Conservation (phyloP, 495 filamentous ascomycete species). For the Xanthoparmelia taractica region DNA sequence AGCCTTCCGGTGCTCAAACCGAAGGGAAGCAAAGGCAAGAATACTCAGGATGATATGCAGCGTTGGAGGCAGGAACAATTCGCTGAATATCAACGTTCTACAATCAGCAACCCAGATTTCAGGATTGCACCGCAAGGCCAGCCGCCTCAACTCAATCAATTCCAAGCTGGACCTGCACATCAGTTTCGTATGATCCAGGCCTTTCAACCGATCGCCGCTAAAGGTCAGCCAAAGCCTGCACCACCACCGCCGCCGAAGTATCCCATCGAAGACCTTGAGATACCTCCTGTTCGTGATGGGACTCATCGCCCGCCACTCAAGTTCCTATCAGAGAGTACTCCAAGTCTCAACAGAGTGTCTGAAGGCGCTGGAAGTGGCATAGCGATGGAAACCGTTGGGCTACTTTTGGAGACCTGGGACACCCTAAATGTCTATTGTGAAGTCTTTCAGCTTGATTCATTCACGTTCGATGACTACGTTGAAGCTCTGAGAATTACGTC, state of each 20-base stretch:
- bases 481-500: conserved; percentile 77
- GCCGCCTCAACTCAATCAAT: conserved; percentile 13
- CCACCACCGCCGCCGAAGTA: conserved; percentile 81
- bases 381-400: conserved; percentile 69
- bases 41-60: conserved; percentile 37
- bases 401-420: conserved; percentile 84
- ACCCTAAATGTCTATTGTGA: conserved; percentile 94
- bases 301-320: conserved; percentile 64
- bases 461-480: conserved; percentile 93
- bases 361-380: conserved; percentile 41
- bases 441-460: conserved; percentile 86
- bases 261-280: conserved; percentile 87
- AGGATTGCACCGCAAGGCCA: conserved; percentile 13
- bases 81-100: conserved; percentile 45
- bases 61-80: conserved; percentile 41
- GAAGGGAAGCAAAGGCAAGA: conserved; percentile 66
- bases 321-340: conserved; percentile 57
- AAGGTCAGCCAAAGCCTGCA: conserved; percentile 41
- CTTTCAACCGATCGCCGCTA: conserved; percentile 30
- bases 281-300: conserved; percentile 53
- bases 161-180: conserved; percentile 16
- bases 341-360: conserved; percentile 30
- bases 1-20: conserved; percentile 72
- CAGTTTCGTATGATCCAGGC: conserved; percentile 26
- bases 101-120: conserved; percentile 45